Percentiles rank a stretch among this genome's conserved stretches.
phyloP scores from a whole-genome alignment of 1,284 basidiomycete genomes.

The Bondarzewia mesenterica region DNA sequence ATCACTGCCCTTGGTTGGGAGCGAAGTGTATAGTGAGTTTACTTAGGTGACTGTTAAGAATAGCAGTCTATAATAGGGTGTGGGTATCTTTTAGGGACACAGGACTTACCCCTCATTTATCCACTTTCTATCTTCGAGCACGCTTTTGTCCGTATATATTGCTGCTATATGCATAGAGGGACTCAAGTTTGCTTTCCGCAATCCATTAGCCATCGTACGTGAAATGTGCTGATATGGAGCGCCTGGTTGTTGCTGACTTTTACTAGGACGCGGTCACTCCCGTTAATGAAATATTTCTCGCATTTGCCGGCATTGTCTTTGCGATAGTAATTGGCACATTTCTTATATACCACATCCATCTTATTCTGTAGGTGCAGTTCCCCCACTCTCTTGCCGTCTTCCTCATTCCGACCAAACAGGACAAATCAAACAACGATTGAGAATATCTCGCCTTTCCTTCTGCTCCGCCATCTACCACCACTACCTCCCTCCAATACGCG shows the following conservation, averaged over 20 bases:
- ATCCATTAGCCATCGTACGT: constrained; percentile 53
- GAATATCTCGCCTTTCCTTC: constrained; percentile 67
- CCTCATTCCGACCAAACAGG: too few species aligned
- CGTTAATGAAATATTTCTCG: constrained; percentile 62
- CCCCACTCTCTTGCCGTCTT: too few species aligned
- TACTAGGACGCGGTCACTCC: constrained; percentile 56
- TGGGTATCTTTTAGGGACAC: constrained; percentile 47
- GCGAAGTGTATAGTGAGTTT: constrained; percentile 66
- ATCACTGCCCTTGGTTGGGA: constrained; percentile 86
- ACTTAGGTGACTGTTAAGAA: background rate
- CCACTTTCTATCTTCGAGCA: constrained; percentile 68
- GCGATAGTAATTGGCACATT: constrained; percentile 70
- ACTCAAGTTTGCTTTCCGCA: constrained; percentile 59
- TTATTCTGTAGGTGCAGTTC: constrained; percentile 65
- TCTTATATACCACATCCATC: constrained; percentile 71
- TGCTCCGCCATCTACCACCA: constrained; percentile 61
- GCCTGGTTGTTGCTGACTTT: background rate
- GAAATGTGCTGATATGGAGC: background rate
- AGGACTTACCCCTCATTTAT: constrained; percentile 83
- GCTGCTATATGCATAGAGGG: constrained; percentile 48
- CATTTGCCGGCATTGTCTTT: constrained; percentile 56
- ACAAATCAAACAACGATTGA: constrained; percentile 86
- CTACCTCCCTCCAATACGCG: constrained; percentile 30
- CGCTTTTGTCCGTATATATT: constrained; percentile 58
- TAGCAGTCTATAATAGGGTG: constrained; percentile 3